Conservation (phyloP, 257 asterid species). For the Handroanthus guayacan region DNA sequence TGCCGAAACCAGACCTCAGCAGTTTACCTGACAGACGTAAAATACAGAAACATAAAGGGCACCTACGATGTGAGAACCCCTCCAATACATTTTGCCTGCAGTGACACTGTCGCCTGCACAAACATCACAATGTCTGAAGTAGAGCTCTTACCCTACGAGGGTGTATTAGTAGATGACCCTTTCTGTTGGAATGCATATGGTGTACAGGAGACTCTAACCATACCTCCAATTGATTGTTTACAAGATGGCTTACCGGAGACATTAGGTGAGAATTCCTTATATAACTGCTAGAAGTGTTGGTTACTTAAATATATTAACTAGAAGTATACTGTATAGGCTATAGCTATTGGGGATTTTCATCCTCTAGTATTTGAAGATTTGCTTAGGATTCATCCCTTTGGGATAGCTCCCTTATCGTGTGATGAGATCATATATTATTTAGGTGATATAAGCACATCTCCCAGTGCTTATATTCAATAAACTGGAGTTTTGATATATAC, state of each 20-base stretch:
- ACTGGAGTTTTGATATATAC: not conserved
- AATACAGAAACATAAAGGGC: conserved; percentile 82
- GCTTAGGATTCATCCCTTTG: conserved; percentile 60
- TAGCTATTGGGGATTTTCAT: not conserved
- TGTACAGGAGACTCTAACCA: conserved; percentile 78
- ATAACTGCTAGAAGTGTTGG: conserved; percentile 50
- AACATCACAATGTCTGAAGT: conserved; percentile 96
- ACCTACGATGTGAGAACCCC: conserved; percentile 86
- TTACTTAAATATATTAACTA: too few relatives aligned
- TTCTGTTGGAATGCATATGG: conserved; percentile 98
- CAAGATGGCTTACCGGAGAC: conserved; percentile 77
- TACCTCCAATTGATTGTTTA: conserved; percentile 89
- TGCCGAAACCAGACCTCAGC: conserved; percentile 88
- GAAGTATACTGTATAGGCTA: conserved; percentile 13
- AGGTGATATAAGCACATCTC: not conserved
- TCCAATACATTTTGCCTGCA: conserved; percentile 95
- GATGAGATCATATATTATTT: conserved; percentile 47
- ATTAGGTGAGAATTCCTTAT: conserved; percentile 48
- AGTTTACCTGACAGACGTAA: conserved; percentile 65
- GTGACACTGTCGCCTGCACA: conserved; percentile 86
- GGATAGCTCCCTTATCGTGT: conserved; percentile 57
- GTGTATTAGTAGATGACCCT: conserved; percentile 86
- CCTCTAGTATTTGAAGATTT: conserved; percentile 2
- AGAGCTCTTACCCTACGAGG: conserved; percentile 81
- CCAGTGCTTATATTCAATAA: conserved; percentile 22